Base-by-base conservation (phyloP, 2,329 filamentous ascomycete genomes). In the Cladophialophora exuberans region DNA sequence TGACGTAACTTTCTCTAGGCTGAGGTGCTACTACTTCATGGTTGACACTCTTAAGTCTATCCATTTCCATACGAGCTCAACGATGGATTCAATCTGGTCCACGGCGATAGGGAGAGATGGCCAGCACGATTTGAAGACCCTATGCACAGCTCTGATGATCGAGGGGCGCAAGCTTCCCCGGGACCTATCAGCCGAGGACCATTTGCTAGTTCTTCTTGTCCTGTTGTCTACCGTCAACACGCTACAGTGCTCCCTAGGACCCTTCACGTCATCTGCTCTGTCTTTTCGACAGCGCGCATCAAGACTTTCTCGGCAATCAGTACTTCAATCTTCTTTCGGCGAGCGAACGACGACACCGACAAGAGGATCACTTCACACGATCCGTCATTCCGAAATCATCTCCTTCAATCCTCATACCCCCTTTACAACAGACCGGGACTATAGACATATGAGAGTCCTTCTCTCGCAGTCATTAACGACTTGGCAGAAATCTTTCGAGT, bases 1-100 rank as follows among this genome's bases (percentile, higher is more conserved):
- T 17, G 2, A 18, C 9, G 35, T 44, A 33, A 10, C 26, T 52
- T 13, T 42, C 43, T 9, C 23, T 31, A 52, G 49, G 10, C 23
- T 52, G 6, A 43, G 26, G 20, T 13, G 39, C 38, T 52, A 28
- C 17, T 52, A 45, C 39, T 43, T 52, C 39, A 22, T 44, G n/a
- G 38, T 52, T 7, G 49, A 52, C 20, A 52, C 49, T n/a, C 15
- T 52, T 9, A 30, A 26, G 45, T 52, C 38, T 2, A 44, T 33
- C 3, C 49, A 52, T 20, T 33, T 52, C 5, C 39, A 44, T 10
- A 44, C 49, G 3, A 11, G 23, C 6, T 52, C 49, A 13, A 52
- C 39, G n/a, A 39, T 52, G 11, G 49, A 52, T 9, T n/a, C 39
- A 6, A 44, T 18, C 17, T 52, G 38, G 38, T 44, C 49, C 9